Evolutionary conservation across 768 basidiomycete genomes (phyloP), one percentile per base, ranked within the genome.

Genomic region (Amanita subjunquillea): DNA sequence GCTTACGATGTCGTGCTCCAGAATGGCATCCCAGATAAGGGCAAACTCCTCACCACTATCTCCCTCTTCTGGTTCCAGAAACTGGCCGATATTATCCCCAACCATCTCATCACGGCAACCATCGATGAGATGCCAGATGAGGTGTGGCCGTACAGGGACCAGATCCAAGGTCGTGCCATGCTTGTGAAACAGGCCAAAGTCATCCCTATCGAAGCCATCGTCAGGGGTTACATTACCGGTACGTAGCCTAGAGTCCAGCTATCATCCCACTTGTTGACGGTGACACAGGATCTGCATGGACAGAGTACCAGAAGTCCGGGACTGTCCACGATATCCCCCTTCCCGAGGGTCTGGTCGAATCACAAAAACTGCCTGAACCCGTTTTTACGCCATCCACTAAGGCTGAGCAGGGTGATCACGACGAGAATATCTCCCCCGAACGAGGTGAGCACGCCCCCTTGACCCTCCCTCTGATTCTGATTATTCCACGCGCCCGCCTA

Each of bases 371-470:
- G 20, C 78, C 84, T 0, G 71, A 83, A 54, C 89, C 94, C 1
- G 69, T 97, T 27, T 94, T 99, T 65, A 99, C 96, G 0, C 96
- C 96, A 0, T 95, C 92, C 0, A 98, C 96, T 5, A 98, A 99
- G 65, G 96, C 95, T 1, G 92, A 91, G 51, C 83, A 87, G 60
- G 96, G 96, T 1, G 74, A 77, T 41, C 94, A 99, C 62, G 96
- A 99, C 65, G 94, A 98, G 67, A 99, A 99, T 63, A 91, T 95
- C 56, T 86, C 88, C 47, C 88, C 89, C 4, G 81, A 85, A 54
- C 73, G 79, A 77, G 85, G 90, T 85, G 42, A 47, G 68, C 57
- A 25, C 20, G 22, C 23, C 32, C 15, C 43, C 25, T 36, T 42
- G 59, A 44, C 27, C 27, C 27, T 27, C 27, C 6, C 27, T 27